Evolutionary conservation across 2,329 filamentous ascomycete species (phyloP).

Genomic region (Botrytis elliptica): DNA sequence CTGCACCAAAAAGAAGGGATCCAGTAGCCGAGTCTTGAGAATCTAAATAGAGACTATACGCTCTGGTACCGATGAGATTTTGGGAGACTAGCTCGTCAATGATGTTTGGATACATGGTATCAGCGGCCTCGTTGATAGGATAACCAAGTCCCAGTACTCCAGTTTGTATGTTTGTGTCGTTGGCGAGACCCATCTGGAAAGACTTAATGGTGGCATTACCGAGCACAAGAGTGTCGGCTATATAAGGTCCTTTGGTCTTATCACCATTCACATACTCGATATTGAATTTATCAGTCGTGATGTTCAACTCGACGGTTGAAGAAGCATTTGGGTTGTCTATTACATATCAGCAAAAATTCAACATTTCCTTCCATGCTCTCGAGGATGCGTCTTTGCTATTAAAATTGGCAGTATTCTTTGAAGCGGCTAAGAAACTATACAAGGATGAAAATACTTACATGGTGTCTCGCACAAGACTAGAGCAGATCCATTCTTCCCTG

Average conservation of each 20-base stretch:
- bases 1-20: slow-evolving; percentile 46
- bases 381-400: too few species aligned
- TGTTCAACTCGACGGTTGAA: background rate
- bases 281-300: slow-evolving; percentile 42
- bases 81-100: slow-evolving; percentile 41
- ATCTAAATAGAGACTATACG: slow-evolving; percentile 40
- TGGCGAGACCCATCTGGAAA: slow-evolving; percentile 56
- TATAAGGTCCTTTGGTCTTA: slow-evolving; percentile 52
- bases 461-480: slow-evolving; percentile 41
- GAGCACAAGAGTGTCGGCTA: slow-evolving; percentile 41
- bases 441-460: slow-evolving; percentile 42
- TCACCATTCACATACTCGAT: slow-evolving; percentile 60
- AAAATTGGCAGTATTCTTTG: background rate
- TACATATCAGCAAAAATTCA: background rate
- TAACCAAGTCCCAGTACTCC: slow-evolving; percentile 61
- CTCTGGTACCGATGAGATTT: slow-evolving; percentile 45
- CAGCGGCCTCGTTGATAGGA: slow-evolving; percentile 46
- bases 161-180: slow-evolving; percentile 46
- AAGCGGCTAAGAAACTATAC: background rate
- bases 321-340: background rate
- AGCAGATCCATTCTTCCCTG: slow-evolving; percentile 32
- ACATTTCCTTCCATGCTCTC: background rate
- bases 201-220: slow-evolving; percentile 47
- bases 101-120: slow-evolving; percentile 39
- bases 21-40: slow-evolving; percentile 36